Base-by-base conservation (phyloP, 768 basidiomycete species). In the Tephrocybe sp. region DNA sequence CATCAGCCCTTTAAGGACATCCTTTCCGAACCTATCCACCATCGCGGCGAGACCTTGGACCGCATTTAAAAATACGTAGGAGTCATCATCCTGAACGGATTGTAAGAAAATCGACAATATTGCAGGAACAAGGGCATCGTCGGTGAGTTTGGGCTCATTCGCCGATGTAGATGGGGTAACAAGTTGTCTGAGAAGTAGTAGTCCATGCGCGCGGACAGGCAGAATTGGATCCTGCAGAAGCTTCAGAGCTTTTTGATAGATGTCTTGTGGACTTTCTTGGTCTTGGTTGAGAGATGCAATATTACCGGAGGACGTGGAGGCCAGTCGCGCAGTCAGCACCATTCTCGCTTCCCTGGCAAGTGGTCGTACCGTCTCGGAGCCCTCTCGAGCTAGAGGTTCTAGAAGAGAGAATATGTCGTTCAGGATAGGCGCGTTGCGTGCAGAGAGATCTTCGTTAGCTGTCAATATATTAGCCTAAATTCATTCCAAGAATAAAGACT, bases 11-110 rank as follows among this genome's bases (percentile, higher is more conserved):
- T 72, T 72, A 7, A 95, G 65, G 11, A 94, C 84, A 10, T 91
- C 85, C 55, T 78, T 80, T 2, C 90, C 91, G 53, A 84, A 82
- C 1, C 73, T 74, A 59, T 93, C 85, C 0, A 87, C 92, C 79
- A 98, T 85, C 4, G 79, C 83, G n/a, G 86, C 80, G 1, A 98
- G 75, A 0, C 95, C 95, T 60, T 94, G 91, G 12, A 96, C 87
- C 0, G 89, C 93, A 62, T 93, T 93, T 46, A 98, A 72, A 62
- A 92, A 98, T 48, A 98, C 83, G 66, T 93, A 98, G n/a, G 91
- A 92, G 61, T 98, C 96, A 34, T 94, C 89, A 54, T 97, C 93
- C 61, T 92, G 87, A 5, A 95, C 68, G 0, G 85, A 79, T 61
- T 90, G 84, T 55, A 95, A 66, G 65, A 98, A 96, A 48, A 97